Conservation (phyloP, 345 rosid species). For the Zanthoxylum bungeanum region DNA sequence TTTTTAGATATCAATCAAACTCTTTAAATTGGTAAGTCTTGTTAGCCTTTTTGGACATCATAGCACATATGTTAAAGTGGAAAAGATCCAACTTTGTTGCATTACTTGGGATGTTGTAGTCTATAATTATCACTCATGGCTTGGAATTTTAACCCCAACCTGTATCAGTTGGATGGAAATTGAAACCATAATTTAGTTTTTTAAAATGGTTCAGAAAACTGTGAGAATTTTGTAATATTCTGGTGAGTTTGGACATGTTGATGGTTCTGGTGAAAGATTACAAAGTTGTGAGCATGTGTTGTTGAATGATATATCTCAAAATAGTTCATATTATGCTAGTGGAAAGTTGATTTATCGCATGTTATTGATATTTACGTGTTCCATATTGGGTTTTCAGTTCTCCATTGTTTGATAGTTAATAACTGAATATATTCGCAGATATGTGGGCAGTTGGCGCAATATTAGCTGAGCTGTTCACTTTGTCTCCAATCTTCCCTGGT, state of each 20-base stretch:
- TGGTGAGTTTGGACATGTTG: neutral
- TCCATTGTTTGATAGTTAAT: slow-evolving; percentile 18
- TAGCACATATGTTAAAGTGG: neutral
- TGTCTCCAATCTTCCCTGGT: slow-evolving; percentile 87
- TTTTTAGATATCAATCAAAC: neutral
- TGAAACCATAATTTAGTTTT: neutral
- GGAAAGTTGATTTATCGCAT: neutral
- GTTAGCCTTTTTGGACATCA: neutral
- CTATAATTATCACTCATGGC: neutral
- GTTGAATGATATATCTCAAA: neutral
- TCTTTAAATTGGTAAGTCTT: neutral
- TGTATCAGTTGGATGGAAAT: neutral
- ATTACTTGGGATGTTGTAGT: neutral
- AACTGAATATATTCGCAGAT: slow-evolving; percentile 42
- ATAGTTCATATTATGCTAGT: neutral
- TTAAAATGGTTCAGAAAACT: neutral
- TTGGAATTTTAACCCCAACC: neutral
- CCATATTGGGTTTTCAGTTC: neutral
- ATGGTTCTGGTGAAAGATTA: neutral
- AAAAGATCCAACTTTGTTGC: neutral
- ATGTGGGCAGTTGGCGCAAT: slow-evolving; percentile 99
- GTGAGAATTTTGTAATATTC: neutral
- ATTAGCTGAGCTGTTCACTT: slow-evolving; percentile 86
- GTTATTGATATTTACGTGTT: slow-evolving; percentile 12
- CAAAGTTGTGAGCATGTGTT: neutral